These are phyloP conservation scores for Thalia dealbata DNA, from an alignment of 176 grass and related monocot genomes.

Conservation along the genomic window DNA sequence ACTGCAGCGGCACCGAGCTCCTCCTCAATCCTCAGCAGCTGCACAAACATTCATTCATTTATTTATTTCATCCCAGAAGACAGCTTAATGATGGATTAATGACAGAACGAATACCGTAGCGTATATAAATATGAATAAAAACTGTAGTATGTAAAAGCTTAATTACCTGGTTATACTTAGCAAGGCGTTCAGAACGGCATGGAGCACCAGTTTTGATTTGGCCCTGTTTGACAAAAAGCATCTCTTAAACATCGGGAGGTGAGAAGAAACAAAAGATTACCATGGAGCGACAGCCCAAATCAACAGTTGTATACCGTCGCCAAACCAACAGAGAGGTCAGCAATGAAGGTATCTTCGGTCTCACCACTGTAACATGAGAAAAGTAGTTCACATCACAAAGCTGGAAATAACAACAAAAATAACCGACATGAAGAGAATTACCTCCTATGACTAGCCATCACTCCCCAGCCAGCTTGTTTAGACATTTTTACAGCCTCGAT, in stretches of 20 bases:
- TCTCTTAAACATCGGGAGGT: background rate
- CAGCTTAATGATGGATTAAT: too few species aligned
- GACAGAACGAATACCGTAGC: background rate
- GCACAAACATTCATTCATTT: background rate
- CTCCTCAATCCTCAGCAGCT: constrained; percentile 91
- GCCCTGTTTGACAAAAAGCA: constrained; percentile 46
- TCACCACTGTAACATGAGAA: constrained; percentile 45
- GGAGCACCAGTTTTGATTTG: constrained; percentile 94
- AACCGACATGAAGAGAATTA: constrained; percentile 2
- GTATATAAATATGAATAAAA: too few species aligned
- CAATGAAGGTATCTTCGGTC: constrained; percentile 94
- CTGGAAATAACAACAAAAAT: background rate
- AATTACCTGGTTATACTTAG: constrained; percentile 87
- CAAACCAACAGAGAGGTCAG: constrained; percentile 80
- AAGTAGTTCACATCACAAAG: too few species aligned
- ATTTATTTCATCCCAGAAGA: background rate
- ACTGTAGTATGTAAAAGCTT: background rate
- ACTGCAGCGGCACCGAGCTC: constrained; percentile 60
- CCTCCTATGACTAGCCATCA: constrained; percentile 95
- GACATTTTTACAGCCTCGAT: constrained; percentile 96
- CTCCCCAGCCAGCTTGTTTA: constrained; percentile 74
- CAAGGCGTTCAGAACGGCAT: constrained; percentile 88
- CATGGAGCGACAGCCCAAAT: background rate
- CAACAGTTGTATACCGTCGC: constrained; percentile 39
- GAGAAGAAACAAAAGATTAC: background rate